Percentiles rank a stretch among this genome's conserved stretches.
These are phyloP conservation scores for Leccinum subrobustum DNA, from an alignment of 1,284 basidiomycete genomes.

Conservation along the genomic window DNA sequence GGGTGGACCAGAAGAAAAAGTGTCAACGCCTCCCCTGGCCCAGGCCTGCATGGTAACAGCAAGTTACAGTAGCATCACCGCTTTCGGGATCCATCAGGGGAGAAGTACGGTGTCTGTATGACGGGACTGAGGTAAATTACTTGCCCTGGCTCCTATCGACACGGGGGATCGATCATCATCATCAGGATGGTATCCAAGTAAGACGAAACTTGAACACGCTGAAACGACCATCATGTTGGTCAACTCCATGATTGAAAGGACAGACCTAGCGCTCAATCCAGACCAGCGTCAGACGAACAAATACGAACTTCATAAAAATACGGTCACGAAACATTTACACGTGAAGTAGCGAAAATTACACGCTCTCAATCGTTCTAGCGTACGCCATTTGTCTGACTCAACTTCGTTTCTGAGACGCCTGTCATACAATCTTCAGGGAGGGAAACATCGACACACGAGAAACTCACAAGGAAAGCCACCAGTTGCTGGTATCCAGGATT, in stretches of 20 bases:
- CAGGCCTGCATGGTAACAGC: neutral
- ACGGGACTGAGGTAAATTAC: slow-evolving; percentile 1
- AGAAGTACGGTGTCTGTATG: slow-evolving; percentile 2
- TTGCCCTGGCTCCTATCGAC: neutral
- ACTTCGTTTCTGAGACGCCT: slow-evolving; percentile 31
- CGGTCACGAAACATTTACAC: slow-evolving; percentile 18
- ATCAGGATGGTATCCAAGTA: neutral
- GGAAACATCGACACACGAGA: neutral
- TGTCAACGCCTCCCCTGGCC: neutral
- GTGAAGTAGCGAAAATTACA: neutral
- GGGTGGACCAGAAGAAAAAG: neutral
- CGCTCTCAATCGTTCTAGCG: neutral
- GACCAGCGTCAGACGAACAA: slow-evolving; percentile 1
- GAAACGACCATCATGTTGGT: slow-evolving; percentile 1
- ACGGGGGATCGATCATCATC: neutral
- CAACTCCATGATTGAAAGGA: neutral
- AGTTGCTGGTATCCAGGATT: slow-evolving; percentile 52
- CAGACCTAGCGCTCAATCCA: neutral
- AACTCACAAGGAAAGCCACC: slow-evolving; percentile 53
- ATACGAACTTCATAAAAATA: slow-evolving; percentile 31
- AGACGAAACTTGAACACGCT: neutral
- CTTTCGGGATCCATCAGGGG: neutral
- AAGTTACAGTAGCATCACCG: neutral
- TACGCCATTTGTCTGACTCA: neutral
- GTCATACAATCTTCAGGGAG: neutral